These are phyloP conservation scores for Powellomyces hirtus DNA, from an alignment of 192 early-diverging fungal species.

Conservation along the genomic window DNA sequence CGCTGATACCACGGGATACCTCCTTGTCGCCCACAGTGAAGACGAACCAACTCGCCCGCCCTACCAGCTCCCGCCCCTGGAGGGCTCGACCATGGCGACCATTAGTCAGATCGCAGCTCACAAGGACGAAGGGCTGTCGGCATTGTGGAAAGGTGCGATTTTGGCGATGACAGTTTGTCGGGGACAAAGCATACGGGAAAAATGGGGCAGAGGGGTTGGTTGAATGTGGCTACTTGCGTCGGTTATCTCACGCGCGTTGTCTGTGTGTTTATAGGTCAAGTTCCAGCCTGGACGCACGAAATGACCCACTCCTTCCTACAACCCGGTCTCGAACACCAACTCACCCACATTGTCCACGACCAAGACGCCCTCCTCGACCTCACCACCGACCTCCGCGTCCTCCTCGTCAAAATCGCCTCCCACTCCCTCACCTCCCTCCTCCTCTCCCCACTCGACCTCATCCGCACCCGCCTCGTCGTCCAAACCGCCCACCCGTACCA, in stretches of 20 bases:
- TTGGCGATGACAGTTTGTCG: no score
- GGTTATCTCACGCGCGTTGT: not conserved
- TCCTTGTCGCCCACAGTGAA: constrained; percentile 28
- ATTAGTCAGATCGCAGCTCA: constrained; percentile 26
- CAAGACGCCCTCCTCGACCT: constrained; percentile 17
- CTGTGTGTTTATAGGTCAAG: constrained; percentile 49
- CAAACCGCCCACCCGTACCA: constrained; percentile 79
- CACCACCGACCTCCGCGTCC: constrained; percentile 14
- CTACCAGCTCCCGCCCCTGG: constrained; percentile 47
- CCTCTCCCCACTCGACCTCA: constrained; percentile 84
- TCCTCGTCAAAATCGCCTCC: constrained; percentile 69
- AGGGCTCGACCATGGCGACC: constrained; percentile 23
- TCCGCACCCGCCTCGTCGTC: constrained; percentile 79
- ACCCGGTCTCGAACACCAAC: constrained; percentile 59
- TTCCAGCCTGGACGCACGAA: constrained; percentile 74
- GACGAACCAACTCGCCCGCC: constrained; percentile 48
- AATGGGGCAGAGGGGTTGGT: no score
- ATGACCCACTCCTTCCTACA: constrained; percentile 71
- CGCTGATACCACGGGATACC: constrained; percentile 46
- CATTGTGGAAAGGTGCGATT: constrained; percentile 56
- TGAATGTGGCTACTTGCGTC: not conserved
- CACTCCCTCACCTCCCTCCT: constrained; percentile 74
- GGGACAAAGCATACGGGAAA: no score
- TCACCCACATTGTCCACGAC: constrained; percentile 31
- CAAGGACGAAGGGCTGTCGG: constrained; percentile 43